A percentile compares a stretch with the other conserved stretches of the same genome.
Conservation (phyloP, 345 rosid species). For the Eucalyptus microcorys region DNA sequence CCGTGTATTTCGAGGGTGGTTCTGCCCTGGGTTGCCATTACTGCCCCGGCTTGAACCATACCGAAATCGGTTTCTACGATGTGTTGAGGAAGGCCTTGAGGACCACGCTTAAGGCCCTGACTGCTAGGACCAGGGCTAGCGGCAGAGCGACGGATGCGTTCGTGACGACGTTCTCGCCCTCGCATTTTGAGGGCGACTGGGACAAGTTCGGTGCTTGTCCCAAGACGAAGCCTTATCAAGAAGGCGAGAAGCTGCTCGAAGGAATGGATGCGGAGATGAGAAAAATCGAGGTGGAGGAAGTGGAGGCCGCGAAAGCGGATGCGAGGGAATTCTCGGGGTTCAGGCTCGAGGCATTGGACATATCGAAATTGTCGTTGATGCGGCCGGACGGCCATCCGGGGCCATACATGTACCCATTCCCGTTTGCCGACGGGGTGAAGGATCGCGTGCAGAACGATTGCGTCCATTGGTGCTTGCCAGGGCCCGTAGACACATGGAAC, state of each 20-base stretch:
- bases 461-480: slow-evolving; percentile 97
- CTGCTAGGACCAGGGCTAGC: slow-evolving; percentile 11
- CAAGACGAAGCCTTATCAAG: slow-evolving; percentile 56
- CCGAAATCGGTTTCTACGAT: slow-evolving; percentile 73
- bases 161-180: slow-evolving; percentile 73
- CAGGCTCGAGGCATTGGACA: slow-evolving; percentile 58
- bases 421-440: slow-evolving; percentile 62
- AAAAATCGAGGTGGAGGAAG: slow-evolving; percentile 48
- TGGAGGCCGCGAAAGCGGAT: slow-evolving; percentile 28
- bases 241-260: slow-evolving; percentile 52
- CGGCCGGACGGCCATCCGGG: slow-evolving; percentile 97
- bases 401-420: slow-evolving; percentile 69
- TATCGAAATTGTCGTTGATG: slow-evolving; percentile 51
- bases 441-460: slow-evolving; percentile 88
- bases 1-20: slow-evolving; percentile 62
- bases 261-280: slow-evolving; percentile 76
- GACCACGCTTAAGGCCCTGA: slow-evolving; percentile 42
- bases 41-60: slow-evolving; percentile 58
- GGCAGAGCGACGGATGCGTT: slow-evolving; percentile 18
- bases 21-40: slow-evolving; percentile 74
- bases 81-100: slow-evolving; percentile 60
- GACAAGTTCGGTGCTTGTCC: slow-evolving; percentile 84
- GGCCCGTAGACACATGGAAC: slow-evolving; percentile 93
- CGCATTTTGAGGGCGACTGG: slow-evolving; percentile 97
- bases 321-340: slow-evolving; percentile 5